Evolutionary conservation across 306 rosid species (phyloP), one percentile per base, ranked within the genome.

Genomic region (Pueraria montana): DNA sequence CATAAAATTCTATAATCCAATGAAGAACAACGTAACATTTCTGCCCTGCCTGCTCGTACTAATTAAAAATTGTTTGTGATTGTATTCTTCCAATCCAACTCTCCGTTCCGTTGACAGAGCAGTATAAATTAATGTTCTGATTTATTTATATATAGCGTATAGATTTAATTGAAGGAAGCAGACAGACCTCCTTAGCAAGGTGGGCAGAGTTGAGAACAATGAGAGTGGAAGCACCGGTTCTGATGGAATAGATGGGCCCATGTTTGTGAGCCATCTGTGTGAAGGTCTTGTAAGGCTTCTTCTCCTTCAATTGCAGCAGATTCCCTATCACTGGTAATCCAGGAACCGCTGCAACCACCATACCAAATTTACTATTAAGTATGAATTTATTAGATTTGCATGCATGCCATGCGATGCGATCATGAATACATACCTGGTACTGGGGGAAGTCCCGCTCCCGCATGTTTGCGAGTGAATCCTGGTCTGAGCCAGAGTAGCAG

Each of bases 221-320:
- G 20, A 96, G 79, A 21, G 91, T 88, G 76, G 98, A 92, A 80
- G 98, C 91, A 68, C 99, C 99, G 1, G 97, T 85, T 85, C 16
- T 87, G 82, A 96, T 91, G 20, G 98, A 96, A 79, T 78, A 96
- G 8, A 96, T 86, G 9, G 99, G 97, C 0, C 99, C 99, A 72
- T 91, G 65, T 30, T 75, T 77, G 42, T 89, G 86, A 8, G 97
- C 91, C 97, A 94, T 91, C 43, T n/a, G 80, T 1, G 88, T 50
- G 85, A 94, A 96, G 7, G 99, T 94, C 87, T 88, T 91, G 88
- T 96, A 82, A 13, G 99, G 99, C 71, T 96, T 96, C 90, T 94
- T 94, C 90, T 96, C 99, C 91, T 90, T 96, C 84, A 96, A 78
- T 56, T 96, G 99, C 75, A 96, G 87, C 84, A 96, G 72, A 87